Evolutionary conservation across 768 basidiomycete species (phyloP).

Genomic region (Rhizopogon salebrosus): DNA sequence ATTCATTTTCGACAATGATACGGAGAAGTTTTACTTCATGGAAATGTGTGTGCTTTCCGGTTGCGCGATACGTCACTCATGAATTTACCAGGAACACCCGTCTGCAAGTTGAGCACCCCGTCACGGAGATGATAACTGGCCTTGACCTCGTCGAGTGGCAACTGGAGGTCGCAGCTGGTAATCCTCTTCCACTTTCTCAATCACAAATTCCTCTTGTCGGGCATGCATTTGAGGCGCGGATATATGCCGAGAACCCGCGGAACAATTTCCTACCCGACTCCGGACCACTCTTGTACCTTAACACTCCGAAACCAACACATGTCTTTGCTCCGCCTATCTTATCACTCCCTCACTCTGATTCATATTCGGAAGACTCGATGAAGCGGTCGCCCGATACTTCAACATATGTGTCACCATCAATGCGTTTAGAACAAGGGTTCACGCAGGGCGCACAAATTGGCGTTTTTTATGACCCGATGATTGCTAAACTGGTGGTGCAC

Average conservation of each 20-base stretch:
- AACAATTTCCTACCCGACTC: slow-evolving; percentile 93
- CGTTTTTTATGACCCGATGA: slow-evolving; percentile 90
- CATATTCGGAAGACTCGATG: slow-evolving; percentile 4
- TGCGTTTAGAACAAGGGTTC: slow-evolving; percentile 92
- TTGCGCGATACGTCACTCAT: neutral
- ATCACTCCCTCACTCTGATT: slow-evolving; percentile 2
- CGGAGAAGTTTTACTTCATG: slow-evolving; percentile 87
- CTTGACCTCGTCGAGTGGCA: slow-evolving; percentile 96
- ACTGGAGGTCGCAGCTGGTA: slow-evolving; percentile 86
- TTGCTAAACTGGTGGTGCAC: slow-evolving; percentile 87
- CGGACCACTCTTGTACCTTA: slow-evolving; percentile 74
- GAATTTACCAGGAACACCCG: slow-evolving; percentile 63
- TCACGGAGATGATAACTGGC: slow-evolving; percentile 93
- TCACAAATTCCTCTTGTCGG: slow-evolving; percentile 79
- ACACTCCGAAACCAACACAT: slow-evolving; percentile 72
- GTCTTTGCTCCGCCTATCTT: slow-evolving; percentile 48
- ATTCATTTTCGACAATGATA: slow-evolving; percentile 94
- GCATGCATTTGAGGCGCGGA: slow-evolving; percentile 91
- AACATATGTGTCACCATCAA: slow-evolving; percentile 42
- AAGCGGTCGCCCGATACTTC: slow-evolving; percentile 15
- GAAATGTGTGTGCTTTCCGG: slow-evolving; percentile 61
- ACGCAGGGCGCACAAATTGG: slow-evolving; percentile 73
- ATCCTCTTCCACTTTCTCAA: slow-evolving; percentile 75
- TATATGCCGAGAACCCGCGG: slow-evolving; percentile 93
- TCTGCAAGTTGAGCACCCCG: slow-evolving; percentile 86